Percentiles rank a stretch among this genome's conserved stretches.
Conservation (phyloP, 2,329 filamentous ascomycete species). For the Botrytis medusae region DNA sequence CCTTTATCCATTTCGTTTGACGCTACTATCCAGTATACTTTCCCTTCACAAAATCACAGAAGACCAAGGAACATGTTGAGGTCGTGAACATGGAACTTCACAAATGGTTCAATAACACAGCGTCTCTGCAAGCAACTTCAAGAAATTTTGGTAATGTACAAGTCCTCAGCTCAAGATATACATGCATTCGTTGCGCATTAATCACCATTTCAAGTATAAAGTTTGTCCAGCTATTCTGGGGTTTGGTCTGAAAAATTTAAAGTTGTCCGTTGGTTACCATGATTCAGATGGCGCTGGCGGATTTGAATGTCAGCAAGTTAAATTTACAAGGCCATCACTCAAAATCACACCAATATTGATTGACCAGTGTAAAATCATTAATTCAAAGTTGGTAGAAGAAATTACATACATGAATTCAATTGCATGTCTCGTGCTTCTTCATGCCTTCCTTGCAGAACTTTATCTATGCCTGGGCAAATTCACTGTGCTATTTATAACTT, state of each 20-base stretch:
- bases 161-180: neutral
- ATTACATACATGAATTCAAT: neutral
- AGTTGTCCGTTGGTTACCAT: neutral
- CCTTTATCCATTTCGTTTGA: neutral
- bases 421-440: neutral
- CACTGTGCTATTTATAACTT: neutral
- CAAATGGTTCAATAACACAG: neutral
- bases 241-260: neutral
- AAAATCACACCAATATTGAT: neutral
- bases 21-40: neutral
- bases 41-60: neutral
- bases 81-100: neutral
- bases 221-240: fast-evolving
- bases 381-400: too few species aligned
- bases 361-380: neutral
- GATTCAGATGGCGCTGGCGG: neutral
- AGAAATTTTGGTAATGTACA: neutral
- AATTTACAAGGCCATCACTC: too few species aligned
- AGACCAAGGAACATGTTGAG: neutral
- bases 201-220: neutral
- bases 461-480: neutral
- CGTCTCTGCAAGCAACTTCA: neutral
- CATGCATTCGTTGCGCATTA: neutral
- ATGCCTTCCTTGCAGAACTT: neutral
- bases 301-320: fast-evolving